Evolutionary conservation across 768 basidiomycete genomes (phyloP).

Genomic region (Leucosporidium yakuticum): DNA sequence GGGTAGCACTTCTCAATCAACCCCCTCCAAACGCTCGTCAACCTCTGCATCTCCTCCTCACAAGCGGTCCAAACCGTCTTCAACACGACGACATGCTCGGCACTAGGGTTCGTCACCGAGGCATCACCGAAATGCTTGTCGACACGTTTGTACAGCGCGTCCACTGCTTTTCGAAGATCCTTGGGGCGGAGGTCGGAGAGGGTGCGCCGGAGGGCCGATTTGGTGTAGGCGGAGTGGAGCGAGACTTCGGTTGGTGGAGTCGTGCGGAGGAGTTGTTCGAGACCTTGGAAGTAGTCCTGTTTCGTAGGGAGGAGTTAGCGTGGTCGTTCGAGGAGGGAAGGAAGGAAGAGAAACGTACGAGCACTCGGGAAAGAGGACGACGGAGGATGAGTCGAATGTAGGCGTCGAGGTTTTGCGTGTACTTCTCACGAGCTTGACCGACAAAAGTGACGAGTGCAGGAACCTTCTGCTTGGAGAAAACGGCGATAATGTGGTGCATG

Average conservation of each 20-base stretch:
- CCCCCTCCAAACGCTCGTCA: constrained; percentile 63
- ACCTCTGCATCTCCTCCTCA: constrained; percentile 70
- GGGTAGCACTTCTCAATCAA: constrained; percentile 73
- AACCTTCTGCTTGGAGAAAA: constrained; percentile 64
- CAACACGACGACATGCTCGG: constrained; percentile 50
- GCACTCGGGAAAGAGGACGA: constrained; percentile 75
- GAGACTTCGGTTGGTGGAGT: constrained; percentile 70
- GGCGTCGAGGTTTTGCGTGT: constrained; percentile 78
- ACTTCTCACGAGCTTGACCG: constrained; percentile 69
- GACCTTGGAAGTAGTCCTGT: constrained; percentile 90
- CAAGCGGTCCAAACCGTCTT: constrained; percentile 85
- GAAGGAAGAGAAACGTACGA: constrained; percentile 49
- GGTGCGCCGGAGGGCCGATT: constrained; percentile 71
- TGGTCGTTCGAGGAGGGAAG: no score
- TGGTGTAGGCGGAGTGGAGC: constrained; percentile 67
- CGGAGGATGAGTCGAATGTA: constrained; percentile 84
- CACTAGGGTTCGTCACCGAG: constrained; percentile 46
- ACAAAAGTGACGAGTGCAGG: constrained; percentile 59
- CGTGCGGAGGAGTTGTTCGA: constrained; percentile 78
- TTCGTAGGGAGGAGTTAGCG: background rate
- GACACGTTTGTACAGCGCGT: constrained; percentile 78
- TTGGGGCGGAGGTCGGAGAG: constrained; percentile 79
- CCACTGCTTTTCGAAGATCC: constrained; percentile 82
- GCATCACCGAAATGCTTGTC: constrained; percentile 92
- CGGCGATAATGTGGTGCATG: constrained; percentile 87